These are phyloP conservation scores for Leccinum fallax DNA, from an alignment of 1,284 basidiomycete species.

Conservation along the genomic window DNA sequence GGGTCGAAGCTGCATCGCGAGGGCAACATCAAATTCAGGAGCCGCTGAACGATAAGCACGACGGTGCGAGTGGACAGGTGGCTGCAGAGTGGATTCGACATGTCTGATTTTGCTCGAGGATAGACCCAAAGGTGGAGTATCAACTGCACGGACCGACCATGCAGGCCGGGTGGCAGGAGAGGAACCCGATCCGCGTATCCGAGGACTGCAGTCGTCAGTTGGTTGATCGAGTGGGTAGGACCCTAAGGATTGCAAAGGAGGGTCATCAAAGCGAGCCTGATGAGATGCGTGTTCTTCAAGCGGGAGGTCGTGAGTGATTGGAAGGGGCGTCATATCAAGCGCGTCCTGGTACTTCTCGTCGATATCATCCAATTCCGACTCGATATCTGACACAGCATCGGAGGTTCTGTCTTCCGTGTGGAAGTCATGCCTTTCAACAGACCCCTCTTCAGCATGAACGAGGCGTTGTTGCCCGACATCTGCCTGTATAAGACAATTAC, in stretches of 20 bases:
- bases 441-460: constrained; percentile 7
- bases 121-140: constrained; percentile 33
- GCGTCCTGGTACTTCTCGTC: constrained; percentile 45
- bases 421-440: constrained; percentile 3
- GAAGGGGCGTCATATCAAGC: constrained; percentile 30
- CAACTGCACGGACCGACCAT: constrained; percentile 45
- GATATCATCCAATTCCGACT: constrained; percentile 25
- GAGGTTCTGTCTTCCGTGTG: constrained; percentile 7
- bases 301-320: constrained; percentile 23
- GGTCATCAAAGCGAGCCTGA: constrained; percentile 14
- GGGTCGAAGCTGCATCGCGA: constrained; percentile 75
- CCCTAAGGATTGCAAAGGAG: constrained; percentile 9
- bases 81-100: constrained; percentile 9
- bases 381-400: constrained; percentile 22
- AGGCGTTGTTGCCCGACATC: constrained; percentile 2
- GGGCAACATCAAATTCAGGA: constrained; percentile 61
- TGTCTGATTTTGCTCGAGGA: constrained; percentile 6
- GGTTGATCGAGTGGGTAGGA: constrained; percentile 8
- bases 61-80: constrained; percentile 25
- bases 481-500: constrained; percentile 2
- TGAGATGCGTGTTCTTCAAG: constrained; percentile 9
- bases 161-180: constrained; percentile 36
- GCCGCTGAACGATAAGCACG: constrained; percentile 41
- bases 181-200: constrained; percentile 37
- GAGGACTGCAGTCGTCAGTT: constrained; percentile 19